Percentiles rank a stretch among this genome's conserved stretches.
phyloP scores from a whole-genome alignment of 768 basidiomycete species.

The Filobasidium wieringae region DNA sequence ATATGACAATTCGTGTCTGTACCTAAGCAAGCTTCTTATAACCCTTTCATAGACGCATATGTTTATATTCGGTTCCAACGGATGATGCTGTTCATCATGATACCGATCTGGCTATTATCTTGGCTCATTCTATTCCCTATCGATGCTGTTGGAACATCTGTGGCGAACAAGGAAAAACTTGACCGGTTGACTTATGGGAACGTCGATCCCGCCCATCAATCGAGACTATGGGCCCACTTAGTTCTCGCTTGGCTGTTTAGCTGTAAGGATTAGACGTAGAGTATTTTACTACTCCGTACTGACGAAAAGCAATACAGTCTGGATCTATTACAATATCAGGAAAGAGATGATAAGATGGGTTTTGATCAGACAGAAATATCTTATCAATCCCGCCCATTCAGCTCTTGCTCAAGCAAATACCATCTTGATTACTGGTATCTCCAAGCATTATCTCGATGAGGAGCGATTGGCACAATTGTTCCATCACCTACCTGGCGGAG shows the following conservation, averaged over 20 bases:
- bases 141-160: conserved; percentile 47
- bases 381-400: conserved; percentile 62
- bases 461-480: conserved; percentile 57
- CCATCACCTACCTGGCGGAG: conserved; percentile 76
- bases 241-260: conserved; percentile 67
- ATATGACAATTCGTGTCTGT: too few species aligned
- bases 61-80: conserved; percentile 80
- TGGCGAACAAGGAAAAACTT: conserved; percentile 47
- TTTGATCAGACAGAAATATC: conserved; percentile 63
- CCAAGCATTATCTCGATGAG: conserved; percentile 62
- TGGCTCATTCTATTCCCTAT: conserved; percentile 77
- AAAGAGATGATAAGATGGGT: conserved; percentile 71
- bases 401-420: conserved; percentile 77
- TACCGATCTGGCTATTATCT: conserved; percentile 84
- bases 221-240: conserved; percentile 66
- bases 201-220: conserved; percentile 45
- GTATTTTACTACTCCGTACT: not conserved
- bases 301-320: conserved; percentile 44
- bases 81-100: conserved; percentile 66
- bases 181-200: conserved; percentile 74
- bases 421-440: conserved; percentile 80
- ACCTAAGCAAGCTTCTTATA: too few species aligned
- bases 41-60: conserved; percentile 75
- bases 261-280: too few species aligned
- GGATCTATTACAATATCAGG: conserved; percentile 73